A percentile compares a stretch with the other conserved stretches of the same genome.
These are phyloP conservation scores for Mycena crocata DNA, from an alignment of 768 basidiomycete species.

Conservation along the genomic window DNA sequence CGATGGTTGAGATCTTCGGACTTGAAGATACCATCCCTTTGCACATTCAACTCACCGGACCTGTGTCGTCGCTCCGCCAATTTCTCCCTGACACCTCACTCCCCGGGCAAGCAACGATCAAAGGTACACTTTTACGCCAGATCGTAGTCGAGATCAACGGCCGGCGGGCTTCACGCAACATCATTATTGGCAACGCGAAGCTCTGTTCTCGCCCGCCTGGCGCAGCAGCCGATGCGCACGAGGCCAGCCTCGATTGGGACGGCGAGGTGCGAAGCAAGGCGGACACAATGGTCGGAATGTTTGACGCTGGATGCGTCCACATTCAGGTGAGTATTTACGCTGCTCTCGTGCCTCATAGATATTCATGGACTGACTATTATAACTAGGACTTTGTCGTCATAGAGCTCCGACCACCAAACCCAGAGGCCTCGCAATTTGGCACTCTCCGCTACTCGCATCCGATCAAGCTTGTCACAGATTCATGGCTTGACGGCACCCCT, in stretches of 20 bases:
- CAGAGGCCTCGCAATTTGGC: neutral
- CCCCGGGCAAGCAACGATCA: neutral
- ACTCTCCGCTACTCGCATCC: conserved; percentile 23
- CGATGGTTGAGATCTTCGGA: conserved; percentile 24
- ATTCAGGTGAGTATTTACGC: conserved; percentile 8
- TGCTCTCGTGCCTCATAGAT: neutral
- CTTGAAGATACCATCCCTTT: conserved; percentile 27
- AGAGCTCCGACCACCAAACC: conserved; percentile 15
- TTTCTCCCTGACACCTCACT: conserved; percentile 10
- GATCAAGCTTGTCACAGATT: conserved; percentile 31
- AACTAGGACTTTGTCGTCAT: conserved; percentile 29
- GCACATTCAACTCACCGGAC: conserved; percentile 25
- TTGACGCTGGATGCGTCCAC: conserved; percentile 19
- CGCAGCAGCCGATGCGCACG: neutral
- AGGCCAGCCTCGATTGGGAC: conserved; percentile 19
- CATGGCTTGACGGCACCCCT: conserved; percentile 16
- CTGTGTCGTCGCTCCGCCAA: conserved; percentile 19
- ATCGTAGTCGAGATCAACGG: conserved; percentile 20
- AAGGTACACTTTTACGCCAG: conserved; percentile 20
- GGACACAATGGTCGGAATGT: conserved; percentile 12
- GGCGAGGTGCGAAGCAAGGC: conserved; percentile 5
- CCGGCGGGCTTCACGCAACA: neutral
- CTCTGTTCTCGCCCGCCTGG: conserved; percentile 19
- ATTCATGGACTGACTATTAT: neutral
- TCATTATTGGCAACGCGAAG: conserved; percentile 18